A percentile compares a stretch with the other conserved stretches of the same genome.
phyloP scores from a whole-genome alignment of 805 yeast genomes.

The Candida peoriensis region DNA sequence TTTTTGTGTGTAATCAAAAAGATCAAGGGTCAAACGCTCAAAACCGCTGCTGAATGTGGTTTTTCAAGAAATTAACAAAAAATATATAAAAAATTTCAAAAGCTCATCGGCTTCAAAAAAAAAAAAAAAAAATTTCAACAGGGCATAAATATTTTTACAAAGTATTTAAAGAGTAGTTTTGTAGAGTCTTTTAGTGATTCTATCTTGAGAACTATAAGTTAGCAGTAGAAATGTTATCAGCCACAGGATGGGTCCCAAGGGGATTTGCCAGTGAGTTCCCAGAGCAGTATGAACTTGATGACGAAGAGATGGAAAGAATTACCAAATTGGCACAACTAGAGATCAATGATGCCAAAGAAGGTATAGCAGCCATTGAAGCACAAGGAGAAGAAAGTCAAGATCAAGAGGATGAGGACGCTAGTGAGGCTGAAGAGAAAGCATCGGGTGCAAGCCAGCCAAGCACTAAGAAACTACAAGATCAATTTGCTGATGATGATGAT shows the following conservation, averaged over 20 bases:
- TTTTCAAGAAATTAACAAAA: no score
- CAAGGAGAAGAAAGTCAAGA: constrained; percentile 6
- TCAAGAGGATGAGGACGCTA: constrained; percentile 22
- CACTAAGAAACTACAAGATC: constrained; percentile 39
- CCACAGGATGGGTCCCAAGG: constrained; percentile 93
- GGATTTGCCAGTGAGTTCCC: constrained; percentile 95
- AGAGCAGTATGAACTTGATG: constrained; percentile 79
- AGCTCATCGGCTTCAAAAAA: neutral
- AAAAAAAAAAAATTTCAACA: neutral
- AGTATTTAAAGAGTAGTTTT: no score
- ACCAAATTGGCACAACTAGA: constrained; percentile 79
- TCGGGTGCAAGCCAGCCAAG: no score
- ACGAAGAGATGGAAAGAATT: constrained; percentile 89
- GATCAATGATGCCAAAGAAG: constrained; percentile 69
- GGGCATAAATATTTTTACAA: neutral
- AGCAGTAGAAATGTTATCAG: constrained; percentile 96
- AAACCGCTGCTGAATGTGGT: no score
- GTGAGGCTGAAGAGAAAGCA: constrained; percentile 14
- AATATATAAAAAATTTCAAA: neutral
- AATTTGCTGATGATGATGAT: constrained; percentile 72
- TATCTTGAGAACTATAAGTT: no score
- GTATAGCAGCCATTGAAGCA: constrained; percentile 43
- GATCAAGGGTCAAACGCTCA: no score
- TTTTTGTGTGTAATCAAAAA: no score
- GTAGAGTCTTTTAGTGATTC: no score